Conservation (phyloP, 371 early-diverging fungal species). For the Dichotomocladium elegans region DNA sequence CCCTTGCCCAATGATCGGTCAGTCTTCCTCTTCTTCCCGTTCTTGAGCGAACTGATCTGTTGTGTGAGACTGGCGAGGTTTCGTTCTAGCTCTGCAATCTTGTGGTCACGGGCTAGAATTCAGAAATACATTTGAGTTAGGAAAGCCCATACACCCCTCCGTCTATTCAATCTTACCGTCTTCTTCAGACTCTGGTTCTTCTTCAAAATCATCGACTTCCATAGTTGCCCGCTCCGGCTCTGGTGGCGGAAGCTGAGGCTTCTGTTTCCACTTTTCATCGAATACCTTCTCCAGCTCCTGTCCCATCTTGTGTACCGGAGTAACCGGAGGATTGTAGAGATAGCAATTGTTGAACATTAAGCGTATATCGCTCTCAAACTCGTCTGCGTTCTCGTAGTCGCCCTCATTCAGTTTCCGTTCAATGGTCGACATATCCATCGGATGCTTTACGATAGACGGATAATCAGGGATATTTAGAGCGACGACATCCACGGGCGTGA, state of each 20-base stretch:
- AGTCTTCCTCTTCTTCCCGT: slow-evolving; percentile 51
- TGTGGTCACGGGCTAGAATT: slow-evolving; percentile 7
- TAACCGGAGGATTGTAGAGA: slow-evolving; percentile 85
- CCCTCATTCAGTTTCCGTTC: slow-evolving; percentile 77
- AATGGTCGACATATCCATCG: slow-evolving; percentile 98
- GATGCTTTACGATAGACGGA: slow-evolving; percentile 87
- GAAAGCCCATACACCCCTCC: neutral
- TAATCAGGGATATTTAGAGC: slow-evolving; percentile 94
- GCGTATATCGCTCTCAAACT: slow-evolving; percentile 84
- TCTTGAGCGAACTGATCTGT: slow-evolving; percentile 57
- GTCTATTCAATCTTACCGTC: slow-evolving; percentile 1
- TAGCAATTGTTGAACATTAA: slow-evolving; percentile 94
- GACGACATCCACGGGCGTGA: slow-evolving; percentile 91
- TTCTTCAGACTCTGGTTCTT: slow-evolving; percentile 7
- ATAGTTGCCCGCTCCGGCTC: slow-evolving; percentile 3
- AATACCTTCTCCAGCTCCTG: slow-evolving; percentile 77
- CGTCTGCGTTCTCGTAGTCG: slow-evolving; percentile 66
- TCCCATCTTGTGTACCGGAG: slow-evolving; percentile 88
- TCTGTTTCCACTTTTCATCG: slow-evolving; percentile 80
- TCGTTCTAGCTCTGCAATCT: slow-evolving; percentile 26
- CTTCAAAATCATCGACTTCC: slow-evolving; percentile 12
- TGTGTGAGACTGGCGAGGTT: slow-evolving; percentile 21
- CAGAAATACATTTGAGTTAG: neutral
- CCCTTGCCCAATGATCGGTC: slow-evolving; percentile 4
- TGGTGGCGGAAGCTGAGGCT: slow-evolving; percentile 35